A percentile compares a stretch with the other conserved stretches of the same genome.
phyloP scores from a whole-genome alignment of 2,329 filamentous ascomycete genomes.

The Blumeria graminis region DNA sequence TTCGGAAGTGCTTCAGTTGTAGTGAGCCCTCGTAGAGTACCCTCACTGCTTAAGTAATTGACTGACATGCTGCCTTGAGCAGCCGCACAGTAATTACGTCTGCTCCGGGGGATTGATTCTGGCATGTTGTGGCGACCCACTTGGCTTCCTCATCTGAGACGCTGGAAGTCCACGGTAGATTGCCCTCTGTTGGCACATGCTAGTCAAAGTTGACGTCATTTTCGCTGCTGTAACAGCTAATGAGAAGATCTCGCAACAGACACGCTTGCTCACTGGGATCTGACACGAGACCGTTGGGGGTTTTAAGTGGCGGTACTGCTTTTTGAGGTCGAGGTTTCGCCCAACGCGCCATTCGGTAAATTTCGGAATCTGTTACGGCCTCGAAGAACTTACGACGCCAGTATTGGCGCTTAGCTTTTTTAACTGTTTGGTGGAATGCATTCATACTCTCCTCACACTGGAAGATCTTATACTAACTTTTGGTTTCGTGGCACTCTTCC shows the following conservation, averaged over 20 bases:
- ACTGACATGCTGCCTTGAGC: neutral
- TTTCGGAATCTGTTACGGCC: neutral
- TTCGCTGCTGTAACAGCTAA: neutral
- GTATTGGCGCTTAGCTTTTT: neutral
- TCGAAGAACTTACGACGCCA: neutral
- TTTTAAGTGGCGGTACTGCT: neutral
- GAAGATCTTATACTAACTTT: neutral
- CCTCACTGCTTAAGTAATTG: neutral
- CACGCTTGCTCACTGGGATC: neutral
- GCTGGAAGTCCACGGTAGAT: neutral
- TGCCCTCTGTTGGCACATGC: too few species aligned
- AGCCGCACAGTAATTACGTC: neutral
- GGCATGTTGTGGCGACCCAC: neutral
- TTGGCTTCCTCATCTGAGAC: neutral
- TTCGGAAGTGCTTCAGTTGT: neutral
- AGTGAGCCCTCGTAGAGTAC: neutral
- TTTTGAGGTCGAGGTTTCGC: neutral
- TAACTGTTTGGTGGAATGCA: neutral
- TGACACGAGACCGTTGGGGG: neutral
- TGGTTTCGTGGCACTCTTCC: neutral
- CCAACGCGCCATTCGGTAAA: neutral
- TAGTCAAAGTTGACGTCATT: neutral
- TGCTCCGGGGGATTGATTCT: neutral
- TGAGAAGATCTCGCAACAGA: neutral
- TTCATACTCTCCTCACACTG: neutral